Evolutionary conservation across 441 rosid species (phyloP).

Genomic region (Eutrema salsugineum): DNA sequence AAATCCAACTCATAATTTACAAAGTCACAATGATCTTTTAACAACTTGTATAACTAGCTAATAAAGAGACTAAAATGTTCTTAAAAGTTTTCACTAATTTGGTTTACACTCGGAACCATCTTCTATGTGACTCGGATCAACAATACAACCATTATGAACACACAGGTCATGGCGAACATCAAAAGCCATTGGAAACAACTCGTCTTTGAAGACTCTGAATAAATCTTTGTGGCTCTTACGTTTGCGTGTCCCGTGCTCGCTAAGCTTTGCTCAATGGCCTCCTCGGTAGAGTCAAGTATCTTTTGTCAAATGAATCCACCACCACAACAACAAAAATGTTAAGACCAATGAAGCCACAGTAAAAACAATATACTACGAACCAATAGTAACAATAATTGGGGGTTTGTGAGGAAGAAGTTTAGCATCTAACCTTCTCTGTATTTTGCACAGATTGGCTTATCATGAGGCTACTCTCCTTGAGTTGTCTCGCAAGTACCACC

Average conservation of each 20-base stretch:
- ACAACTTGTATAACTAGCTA: background rate
- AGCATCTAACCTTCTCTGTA: conserved; percentile 65
- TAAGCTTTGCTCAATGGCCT: conserved; percentile 84
- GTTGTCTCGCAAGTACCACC: conserved; percentile 83
- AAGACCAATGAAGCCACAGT: background rate
- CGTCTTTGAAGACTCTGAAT: conserved; percentile 73
- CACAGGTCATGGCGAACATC: conserved; percentile 64
- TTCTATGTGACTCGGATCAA: conserved; percentile 50
- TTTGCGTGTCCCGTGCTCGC: conserved; percentile 80
- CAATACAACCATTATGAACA: conserved; percentile 84
- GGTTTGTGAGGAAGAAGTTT: background rate
- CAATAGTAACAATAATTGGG: background rate
- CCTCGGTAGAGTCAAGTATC: conserved; percentile 91
- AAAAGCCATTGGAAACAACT: conserved; percentile 85
- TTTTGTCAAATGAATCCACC: conserved; percentile 25
- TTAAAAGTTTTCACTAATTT: background rate
- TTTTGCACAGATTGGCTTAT: conserved; percentile 74
- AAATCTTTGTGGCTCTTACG: conserved; percentile 56
- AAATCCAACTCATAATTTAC: background rate
- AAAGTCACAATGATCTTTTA: background rate
- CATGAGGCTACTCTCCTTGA: conserved; percentile 78
- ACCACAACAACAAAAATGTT: background rate
- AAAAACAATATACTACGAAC: background rate
- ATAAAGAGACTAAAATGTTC: background rate
- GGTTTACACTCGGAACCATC: background rate